Percentiles rank a stretch among this genome's conserved stretches.
Evolutionary conservation across 2,329 filamentous ascomycete species (phyloP).

Genomic region (Epicoccum sorghinum): DNA sequence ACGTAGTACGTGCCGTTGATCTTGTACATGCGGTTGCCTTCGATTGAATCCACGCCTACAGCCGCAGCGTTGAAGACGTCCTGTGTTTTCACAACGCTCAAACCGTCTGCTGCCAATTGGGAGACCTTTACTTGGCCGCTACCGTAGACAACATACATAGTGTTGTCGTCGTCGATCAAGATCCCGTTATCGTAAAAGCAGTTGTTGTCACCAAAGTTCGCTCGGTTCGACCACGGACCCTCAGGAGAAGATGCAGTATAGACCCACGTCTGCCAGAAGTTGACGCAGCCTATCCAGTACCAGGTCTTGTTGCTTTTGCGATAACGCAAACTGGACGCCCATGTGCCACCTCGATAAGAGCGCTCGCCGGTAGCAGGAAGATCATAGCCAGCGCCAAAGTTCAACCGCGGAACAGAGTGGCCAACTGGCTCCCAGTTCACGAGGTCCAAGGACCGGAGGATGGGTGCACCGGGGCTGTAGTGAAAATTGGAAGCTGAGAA

Average conservation of each 20-base stretch:
- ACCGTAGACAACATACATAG: slow-evolving; percentile 62
- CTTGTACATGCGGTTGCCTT: slow-evolving; percentile 62
- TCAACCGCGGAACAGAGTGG: slow-evolving; percentile 35
- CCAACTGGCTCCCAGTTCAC: slow-evolving; percentile 52
- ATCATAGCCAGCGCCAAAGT: slow-evolving; percentile 49
- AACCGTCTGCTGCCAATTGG: slow-evolving; percentile 52
- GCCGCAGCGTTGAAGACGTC: slow-evolving; percentile 47
- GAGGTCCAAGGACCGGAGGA: slow-evolving; percentile 59
- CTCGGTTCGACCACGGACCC: slow-evolving; percentile 46
- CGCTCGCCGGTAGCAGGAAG: slow-evolving; percentile 45
- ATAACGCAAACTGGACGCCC: slow-evolving; percentile 59
- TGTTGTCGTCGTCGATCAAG: slow-evolving; percentile 61
- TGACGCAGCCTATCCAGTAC: slow-evolving; percentile 63
- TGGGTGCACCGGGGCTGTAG: slow-evolving; percentile 60
- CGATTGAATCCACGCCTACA: slow-evolving; percentile 37
- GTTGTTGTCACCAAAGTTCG: slow-evolving; percentile 17
- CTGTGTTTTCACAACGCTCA: slow-evolving; percentile 50
- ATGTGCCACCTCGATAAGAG: slow-evolving; percentile 59
- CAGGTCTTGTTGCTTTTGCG: slow-evolving; percentile 52
- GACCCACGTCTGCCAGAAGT: slow-evolving; percentile 61
- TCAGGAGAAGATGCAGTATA: slow-evolving; percentile 52
- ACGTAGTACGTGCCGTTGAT: slow-evolving; percentile 61
- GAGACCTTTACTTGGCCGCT: slow-evolving; percentile 54
- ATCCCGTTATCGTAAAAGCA: slow-evolving; percentile 64
- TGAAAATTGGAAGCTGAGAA: slow-evolving; percentile 60